Evolutionary conservation across 192 early-diverging fungal species (phyloP), one percentile per base, ranked within the genome.

Genomic region (Backusella circina): DNA sequence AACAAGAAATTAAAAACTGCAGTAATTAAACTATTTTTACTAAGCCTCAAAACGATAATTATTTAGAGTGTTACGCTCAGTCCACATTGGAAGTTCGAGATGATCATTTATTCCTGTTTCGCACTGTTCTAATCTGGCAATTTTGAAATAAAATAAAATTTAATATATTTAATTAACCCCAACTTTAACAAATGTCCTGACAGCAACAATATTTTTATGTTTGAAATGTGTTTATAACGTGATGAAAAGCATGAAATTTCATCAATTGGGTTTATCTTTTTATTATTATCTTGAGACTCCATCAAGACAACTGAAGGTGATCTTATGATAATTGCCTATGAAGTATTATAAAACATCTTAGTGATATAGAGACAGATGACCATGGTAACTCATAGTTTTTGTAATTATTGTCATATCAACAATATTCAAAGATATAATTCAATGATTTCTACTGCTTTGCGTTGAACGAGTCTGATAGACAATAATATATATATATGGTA

Each of bases 1-100:
- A 69, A 57, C 9, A 31, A 54, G 9, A 35, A 36, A 54, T 31
- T 0, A 32, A 26, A 51, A 32, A 50, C 9, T 35, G 10, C 5
- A 16, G 15, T 57, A 35, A 18, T 18, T 31, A 47, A 71, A 28
- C 5, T 32, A 36, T 4, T 18, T 23, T 13, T 57, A 50, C 16
- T 47, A 67, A 67, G 7, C 16, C 9, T n/a, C 15, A 21, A 67
- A 67, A 36, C 23, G 54, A 61, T 38, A 64, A 30, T 18, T 5
- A 38, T 39, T 28, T 70, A 78, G 77, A 51, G 70, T 78, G 9
- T 44, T 78, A 44, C 71, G 77, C n/a, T 73, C 77, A n/a, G 72
- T 78, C 31, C 77, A 78, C 57, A 72, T 76, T n/a, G 51, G 51
- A 38, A 50, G 73, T 44, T 70, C 69, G 23, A 70, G 69, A 70